Evolutionary conservation across 768 basidiomycete species (phyloP), one percentile per base, ranked within the genome.

Genomic region (Rhodosporidiobolus odoratus): DNA sequence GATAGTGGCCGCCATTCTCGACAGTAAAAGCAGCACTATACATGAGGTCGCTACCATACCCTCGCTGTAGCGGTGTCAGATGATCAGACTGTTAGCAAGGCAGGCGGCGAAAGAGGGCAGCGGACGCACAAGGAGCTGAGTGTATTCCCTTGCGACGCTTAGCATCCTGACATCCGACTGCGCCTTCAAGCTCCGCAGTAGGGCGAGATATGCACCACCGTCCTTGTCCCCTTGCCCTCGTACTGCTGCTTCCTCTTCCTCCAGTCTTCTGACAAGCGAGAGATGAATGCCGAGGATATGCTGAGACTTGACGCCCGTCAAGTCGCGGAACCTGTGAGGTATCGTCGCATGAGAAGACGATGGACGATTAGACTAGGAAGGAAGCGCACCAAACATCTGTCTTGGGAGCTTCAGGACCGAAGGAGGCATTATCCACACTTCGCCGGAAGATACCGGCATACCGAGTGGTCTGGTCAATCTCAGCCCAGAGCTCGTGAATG

Each of bases 251-350:
- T 66, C 69, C 32, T 71, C 65, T 15, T 48, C 60, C 8, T 64
- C 66, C n/a, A 72, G 45, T 9, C 66, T 41, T 12, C 34, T 17
- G 30, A 10, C n/a, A n/a, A 72, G 32, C 32, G 27, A 15, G 13
- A 25, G 25, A 35, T 68, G 67, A 27, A 72, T 62, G 38, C 62
- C 71, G 13, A 72, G 50, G 0, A 25, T 3, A 45, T 67, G 66
- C n/a, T 68, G 67, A 32, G 62, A 52, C 17, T 63, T 65, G 62
- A 72, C 58, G 7, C 40, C 63, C 23, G 58, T 15, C 27, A 68
- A 27, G 59, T 72, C 71, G 47, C 71, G 66, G 54, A 72, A 72
- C 66, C 66, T 60, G 66, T 15, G 1, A 12, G 32, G 2, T 15
- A 13, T 27, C 4, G 34, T 6, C 45, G 8, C 6, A n/a, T 62